Base-by-base conservation (phyloP, 257 asterid genomes). In the Leonotis leonurus region DNA sequence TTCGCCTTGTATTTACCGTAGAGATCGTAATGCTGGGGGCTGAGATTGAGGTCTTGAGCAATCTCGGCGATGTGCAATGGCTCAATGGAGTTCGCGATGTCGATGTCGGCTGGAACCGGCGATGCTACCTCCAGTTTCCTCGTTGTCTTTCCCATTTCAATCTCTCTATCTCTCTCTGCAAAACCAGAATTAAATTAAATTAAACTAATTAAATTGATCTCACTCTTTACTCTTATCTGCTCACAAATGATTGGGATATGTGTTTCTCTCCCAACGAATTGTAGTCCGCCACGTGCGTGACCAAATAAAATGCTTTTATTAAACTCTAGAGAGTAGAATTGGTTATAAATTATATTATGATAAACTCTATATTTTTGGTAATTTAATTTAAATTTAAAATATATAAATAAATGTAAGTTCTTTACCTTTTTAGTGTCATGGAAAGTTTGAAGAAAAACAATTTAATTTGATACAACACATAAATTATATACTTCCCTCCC, bases 101-200 rank as follows among this genome's bases (percentile, higher is more conserved):
- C 97, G 26, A 93, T 89, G 60, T 93, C 97, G 1, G 95, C 96
- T 29, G 99, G 99, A 25, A 93, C 97, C 16, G 95, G 96, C 35
- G 96, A 77, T 3, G 53, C 75, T 65, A 87, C 92, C 69, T 87
- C 83, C 73, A 93, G 66, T 60, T 83, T 85, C 79, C 92, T 87
- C 18, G 49, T 59, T 4, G 94, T 85, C 77, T 85, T 92, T 67
- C 84, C 94, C 96, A 87, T 87, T 36, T 2, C 20, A 30, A 16
- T 58, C 14, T 14, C 37, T 52, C 5, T 8, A 14, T 52, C 18
- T 49, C 24, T 22, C 16, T 49, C 17, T 9, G 6, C 16, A 9
- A 33, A 4, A 18, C 32, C 11, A 22, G 22, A 48, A 48, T 3
- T n/a, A n/a, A n/a, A n/a, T n/a, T n/a, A n/a, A n/a, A n/a, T n/a